These are phyloP conservation scores for Tylopilus rubrobrunneus DNA, from an alignment of 768 basidiomycete species.

Conservation along the genomic window DNA sequence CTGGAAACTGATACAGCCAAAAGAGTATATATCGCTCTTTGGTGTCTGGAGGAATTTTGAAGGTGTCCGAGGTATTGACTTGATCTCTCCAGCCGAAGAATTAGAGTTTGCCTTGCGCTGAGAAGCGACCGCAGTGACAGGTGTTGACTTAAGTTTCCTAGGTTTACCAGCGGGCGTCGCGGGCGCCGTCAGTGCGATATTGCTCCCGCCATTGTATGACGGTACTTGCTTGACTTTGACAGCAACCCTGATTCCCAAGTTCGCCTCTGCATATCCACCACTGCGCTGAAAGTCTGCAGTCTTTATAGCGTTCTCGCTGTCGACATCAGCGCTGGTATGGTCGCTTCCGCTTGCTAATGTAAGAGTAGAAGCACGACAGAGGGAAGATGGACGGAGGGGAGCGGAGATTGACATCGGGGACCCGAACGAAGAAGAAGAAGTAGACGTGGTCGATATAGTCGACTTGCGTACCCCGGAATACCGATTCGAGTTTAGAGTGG, in stretches of 20 bases:
- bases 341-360: conserved; percentile 26
- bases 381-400: conserved; percentile 41
- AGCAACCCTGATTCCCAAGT: conserved; percentile 16
- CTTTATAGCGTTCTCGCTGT: conserved; percentile 10
- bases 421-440: conserved; percentile 32
- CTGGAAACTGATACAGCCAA: too few relatives aligned
- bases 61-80: conserved; percentile 24
- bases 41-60: too few relatives aligned
- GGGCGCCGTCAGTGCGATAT: not conserved
- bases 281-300: conserved; percentile 8
- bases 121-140: not conserved
- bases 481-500: conserved; percentile 51
- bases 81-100: conserved; percentile 2
- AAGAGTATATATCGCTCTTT: too few relatives aligned
- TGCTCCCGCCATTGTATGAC: conserved; percentile 40
- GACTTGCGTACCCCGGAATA: conserved; percentile 27
- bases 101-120: conserved; percentile 5
- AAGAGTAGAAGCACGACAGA: conserved; percentile 35
- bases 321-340: conserved; percentile 5
- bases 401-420: conserved; percentile 37
- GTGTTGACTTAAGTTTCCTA: conserved; percentile 13
- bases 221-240: conserved; percentile 45
- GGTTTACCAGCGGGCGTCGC: conserved; percentile 13
- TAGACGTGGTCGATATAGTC: conserved; percentile 24
- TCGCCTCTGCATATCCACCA: conserved; percentile 16